These are phyloP conservation scores for Scytalidium lignicola DNA, from an alignment of 2,329 filamentous ascomycete species.

Conservation along the genomic window DNA sequence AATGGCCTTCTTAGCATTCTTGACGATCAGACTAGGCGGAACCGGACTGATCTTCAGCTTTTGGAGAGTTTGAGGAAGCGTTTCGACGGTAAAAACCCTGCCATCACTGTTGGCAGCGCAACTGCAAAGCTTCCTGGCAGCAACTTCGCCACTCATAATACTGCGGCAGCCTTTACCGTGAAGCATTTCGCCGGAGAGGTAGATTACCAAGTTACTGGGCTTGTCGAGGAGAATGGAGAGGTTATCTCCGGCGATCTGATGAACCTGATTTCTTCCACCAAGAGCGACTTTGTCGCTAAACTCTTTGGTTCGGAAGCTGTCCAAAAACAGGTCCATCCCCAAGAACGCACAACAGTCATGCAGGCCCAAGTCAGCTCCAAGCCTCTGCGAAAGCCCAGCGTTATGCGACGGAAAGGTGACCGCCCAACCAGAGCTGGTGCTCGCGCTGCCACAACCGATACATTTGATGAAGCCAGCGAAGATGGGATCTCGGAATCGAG, in stretches of 20 bases:
- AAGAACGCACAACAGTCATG: constrained; percentile 85
- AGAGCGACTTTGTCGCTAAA: constrained; percentile 81
- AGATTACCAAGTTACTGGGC: constrained; percentile 80
- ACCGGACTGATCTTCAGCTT: constrained; percentile 83
- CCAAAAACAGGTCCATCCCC: constrained; percentile 87
- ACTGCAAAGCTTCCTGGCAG: constrained; percentile 77
- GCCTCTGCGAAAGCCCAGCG: constrained; percentile 85
- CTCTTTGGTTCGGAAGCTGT: constrained; percentile 95
- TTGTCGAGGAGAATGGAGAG: constrained; percentile 94
- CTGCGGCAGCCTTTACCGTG: constrained; percentile 76
- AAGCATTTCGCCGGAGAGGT: constrained; percentile 96
- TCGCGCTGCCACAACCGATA: constrained; percentile 4
- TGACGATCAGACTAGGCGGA: constrained; percentile 89
- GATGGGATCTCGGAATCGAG: constrained; percentile 37
- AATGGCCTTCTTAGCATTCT: constrained; percentile 92
- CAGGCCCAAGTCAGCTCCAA: constrained; percentile 96
- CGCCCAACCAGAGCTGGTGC: constrained; percentile 19
- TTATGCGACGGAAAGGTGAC: constrained; percentile 70
- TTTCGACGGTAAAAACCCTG: constrained; percentile 90
- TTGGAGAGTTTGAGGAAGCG: constrained; percentile 87
- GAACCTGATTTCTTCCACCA: constrained; percentile 84
- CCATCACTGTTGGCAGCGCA: constrained; percentile 72
- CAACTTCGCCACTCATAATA: constrained; percentile 83
- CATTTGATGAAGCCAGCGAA: constrained; percentile 27
- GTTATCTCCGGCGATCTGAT: constrained; percentile 93